phyloP scores from a whole-genome alignment of 768 basidiomycete species.

The Cyclocybe aegerita region DNA sequence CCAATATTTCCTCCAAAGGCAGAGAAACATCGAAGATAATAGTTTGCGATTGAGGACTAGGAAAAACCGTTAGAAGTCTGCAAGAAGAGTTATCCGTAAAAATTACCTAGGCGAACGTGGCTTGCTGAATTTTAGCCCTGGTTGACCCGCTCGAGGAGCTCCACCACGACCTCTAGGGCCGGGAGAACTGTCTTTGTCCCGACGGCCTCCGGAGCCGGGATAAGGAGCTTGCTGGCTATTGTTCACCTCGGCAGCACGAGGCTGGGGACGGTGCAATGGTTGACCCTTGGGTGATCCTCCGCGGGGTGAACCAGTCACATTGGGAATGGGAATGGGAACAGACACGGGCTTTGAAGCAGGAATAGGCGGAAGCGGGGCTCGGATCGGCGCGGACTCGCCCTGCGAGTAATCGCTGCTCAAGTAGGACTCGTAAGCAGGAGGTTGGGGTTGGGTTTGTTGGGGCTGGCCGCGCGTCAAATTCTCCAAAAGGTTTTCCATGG shows the following conservation, averaged over 20 bases:
- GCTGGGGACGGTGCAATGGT: constrained; percentile 45
- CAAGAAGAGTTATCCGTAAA: neutral
- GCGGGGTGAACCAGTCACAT: constrained; percentile 43
- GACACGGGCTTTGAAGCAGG: constrained; percentile 36
- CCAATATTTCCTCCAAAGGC: constrained; percentile 71
- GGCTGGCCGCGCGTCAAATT: constrained; percentile 59
- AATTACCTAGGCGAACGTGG: constrained; percentile 54
- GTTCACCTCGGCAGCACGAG: constrained; percentile 51
- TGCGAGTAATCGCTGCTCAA: constrained; percentile 45
- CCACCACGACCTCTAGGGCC: constrained; percentile 47
- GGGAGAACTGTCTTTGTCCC: constrained; percentile 75
- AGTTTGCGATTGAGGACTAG: constrained; percentile 61
- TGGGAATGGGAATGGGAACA: constrained; percentile 36
- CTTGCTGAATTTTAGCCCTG: constrained; percentile 45
- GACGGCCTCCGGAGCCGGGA: constrained; percentile 28
- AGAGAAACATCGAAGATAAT: constrained; percentile 78
- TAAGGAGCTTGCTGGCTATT: constrained; percentile 34
- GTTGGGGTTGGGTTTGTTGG: constrained; percentile 32
- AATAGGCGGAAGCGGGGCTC: constrained; percentile 61
- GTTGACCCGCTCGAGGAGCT: neutral
- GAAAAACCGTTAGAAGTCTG: constrained; percentile 6
- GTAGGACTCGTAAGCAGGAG: constrained; percentile 47
- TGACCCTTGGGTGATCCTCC: constrained; percentile 66
- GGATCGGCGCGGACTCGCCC: constrained; percentile 37
- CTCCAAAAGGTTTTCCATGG: constrained; percentile 80